Conservation (phyloP, 768 basidiomycete genomes). For the Russula abietina region DNA sequence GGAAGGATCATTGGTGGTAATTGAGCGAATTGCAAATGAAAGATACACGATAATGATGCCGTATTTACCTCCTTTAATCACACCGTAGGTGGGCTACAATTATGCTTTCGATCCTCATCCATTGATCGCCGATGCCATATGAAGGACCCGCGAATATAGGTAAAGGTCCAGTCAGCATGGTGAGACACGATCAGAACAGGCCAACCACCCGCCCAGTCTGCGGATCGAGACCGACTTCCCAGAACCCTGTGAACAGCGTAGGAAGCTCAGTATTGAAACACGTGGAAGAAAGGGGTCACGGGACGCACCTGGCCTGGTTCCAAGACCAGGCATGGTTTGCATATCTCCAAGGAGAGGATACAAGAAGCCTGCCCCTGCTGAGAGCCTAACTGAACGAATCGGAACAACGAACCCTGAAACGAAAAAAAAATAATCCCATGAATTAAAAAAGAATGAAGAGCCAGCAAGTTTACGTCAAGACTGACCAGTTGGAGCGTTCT, state of each 20-base stretch:
- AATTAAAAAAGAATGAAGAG: neutral
- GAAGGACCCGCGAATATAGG: constrained; percentile 13
- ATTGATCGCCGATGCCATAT: neutral
- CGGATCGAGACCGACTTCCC: constrained; percentile 80
- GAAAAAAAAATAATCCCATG: neutral
- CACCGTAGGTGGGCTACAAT: neutral
- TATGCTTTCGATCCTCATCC: neutral
- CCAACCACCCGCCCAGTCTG: constrained; percentile 80
- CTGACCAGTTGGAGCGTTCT: constrained; percentile 78
- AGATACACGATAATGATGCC: constrained; percentile 7
- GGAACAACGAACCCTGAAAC: constrained; percentile 81
- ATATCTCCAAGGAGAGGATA: constrained; percentile 95
- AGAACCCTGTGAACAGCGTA: constrained; percentile 54
- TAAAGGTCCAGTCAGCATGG: constrained; percentile 27
- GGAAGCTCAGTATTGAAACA: constrained; percentile 12
- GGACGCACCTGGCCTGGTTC: constrained; percentile 72
- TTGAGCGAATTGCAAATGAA: neutral
- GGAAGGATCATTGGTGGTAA: constrained; percentile 23
- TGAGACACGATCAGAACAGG: constrained; percentile 54
- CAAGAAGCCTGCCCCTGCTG: constrained; percentile 93
- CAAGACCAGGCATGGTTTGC: constrained; percentile 97
- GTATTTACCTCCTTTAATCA: constrained; percentile 17
- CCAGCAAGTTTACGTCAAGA: constrained; percentile 18
- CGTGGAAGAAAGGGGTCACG: neutral
- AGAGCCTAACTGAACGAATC: constrained; percentile 79